Evolutionary conservation across 192 early-diverging fungal species (phyloP).

Genomic region (Coemansia sp.): DNA sequence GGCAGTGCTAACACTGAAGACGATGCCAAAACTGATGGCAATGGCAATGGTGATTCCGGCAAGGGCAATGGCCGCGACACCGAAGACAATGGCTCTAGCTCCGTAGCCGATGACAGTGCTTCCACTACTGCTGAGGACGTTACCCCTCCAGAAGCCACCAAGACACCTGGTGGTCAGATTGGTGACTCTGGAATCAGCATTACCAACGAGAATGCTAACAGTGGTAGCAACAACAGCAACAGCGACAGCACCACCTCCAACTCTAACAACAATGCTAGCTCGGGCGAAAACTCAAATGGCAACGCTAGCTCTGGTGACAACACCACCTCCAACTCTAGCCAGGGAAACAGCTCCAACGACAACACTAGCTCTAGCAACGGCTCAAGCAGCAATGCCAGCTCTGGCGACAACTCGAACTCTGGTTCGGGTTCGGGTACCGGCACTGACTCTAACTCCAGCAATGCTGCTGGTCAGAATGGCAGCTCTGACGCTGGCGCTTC

Average conservation of each 20-base stretch:
- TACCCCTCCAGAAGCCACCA: neutral
- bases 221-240: neutral
- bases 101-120: neutral
- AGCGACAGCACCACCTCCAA: neutral
- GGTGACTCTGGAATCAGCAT: constrained; percentile 8
- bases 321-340: neutral
- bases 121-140: neutral
- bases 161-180: constrained; percentile 1
- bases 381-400: neutral
- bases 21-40: neutral
- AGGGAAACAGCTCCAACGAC: neutral
- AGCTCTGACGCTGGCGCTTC: neutral
- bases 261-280: neutral
- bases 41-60: neutral
- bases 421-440: neutral
- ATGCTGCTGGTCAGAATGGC: neutral
- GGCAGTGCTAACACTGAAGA: neutral
- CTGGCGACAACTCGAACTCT: neutral
- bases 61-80: neutral
- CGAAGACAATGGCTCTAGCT: neutral
- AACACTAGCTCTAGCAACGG: neutral
- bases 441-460: neutral
- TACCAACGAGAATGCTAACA: neutral
- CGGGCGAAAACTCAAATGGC: neutral
- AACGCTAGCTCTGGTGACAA: neutral